These are phyloP conservation scores for Candida qinlingensis DNA, from an alignment of 805 yeast species.

Conservation along the genomic window DNA sequence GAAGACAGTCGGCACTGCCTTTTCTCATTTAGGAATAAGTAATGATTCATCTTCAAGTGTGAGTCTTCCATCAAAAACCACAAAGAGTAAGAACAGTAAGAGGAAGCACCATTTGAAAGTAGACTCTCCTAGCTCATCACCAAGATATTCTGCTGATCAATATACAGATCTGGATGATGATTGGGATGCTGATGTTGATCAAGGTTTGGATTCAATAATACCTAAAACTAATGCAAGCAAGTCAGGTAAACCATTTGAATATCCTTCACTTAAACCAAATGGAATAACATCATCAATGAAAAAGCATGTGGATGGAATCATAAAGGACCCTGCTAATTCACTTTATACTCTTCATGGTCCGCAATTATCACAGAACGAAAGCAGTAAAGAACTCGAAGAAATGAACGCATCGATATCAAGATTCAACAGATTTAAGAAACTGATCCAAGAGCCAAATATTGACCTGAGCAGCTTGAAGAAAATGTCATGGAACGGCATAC, in stretches of 20 bases:
- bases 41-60: slow-evolving; percentile 14
- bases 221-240: slow-evolving; percentile 28
- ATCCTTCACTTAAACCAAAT: slow-evolving; percentile 22
- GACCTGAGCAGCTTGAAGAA: slow-evolving; percentile 67
- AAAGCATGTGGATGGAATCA: slow-evolving; percentile 18
- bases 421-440: slow-evolving; percentile 59
- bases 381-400: slow-evolving; percentile 44
- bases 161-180: slow-evolving; percentile 82
- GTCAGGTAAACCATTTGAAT: slow-evolving; percentile 17
- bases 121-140: slow-evolving; percentile 14
- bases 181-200: slow-evolving; percentile 79
- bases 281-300: slow-evolving; percentile 14
- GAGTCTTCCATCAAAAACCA: slow-evolving; percentile 12
- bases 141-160: slow-evolving; percentile 26
- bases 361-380: slow-evolving; percentile 32
- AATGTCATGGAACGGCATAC: slow-evolving; percentile 93
- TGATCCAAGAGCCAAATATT: slow-evolving; percentile 47
- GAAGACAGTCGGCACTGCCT: slow-evolving; percentile 49
- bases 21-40: slow-evolving; percentile 46
- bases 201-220: slow-evolving; percentile 23
- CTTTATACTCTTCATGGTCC: slow-evolving; percentile 39
- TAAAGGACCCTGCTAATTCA: slow-evolving; percentile 28
- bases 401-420: slow-evolving; percentile 56
- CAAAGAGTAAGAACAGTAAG: slow-evolving; percentile 7
- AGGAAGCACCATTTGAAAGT: slow-evolving; percentile 3